Evolutionary conservation across 768 basidiomycete genomes (phyloP).

Genomic region (Lepiota brunneoincarnata): DNA sequence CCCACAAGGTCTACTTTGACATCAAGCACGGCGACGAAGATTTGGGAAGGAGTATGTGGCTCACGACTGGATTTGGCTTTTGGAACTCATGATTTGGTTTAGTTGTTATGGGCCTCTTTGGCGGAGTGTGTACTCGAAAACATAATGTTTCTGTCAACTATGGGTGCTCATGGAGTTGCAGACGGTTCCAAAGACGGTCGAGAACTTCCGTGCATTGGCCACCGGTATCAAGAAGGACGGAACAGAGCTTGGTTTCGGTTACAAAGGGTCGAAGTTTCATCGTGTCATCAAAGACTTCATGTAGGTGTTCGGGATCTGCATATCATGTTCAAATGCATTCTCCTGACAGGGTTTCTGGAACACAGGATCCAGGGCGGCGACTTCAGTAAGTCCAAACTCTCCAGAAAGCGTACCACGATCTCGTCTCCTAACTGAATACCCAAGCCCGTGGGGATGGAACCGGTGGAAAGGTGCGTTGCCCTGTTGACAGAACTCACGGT

Average conservation of each 20-base stretch:
- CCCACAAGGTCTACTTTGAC: conserved; percentile 93
- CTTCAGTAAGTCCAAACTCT: conserved; percentile 66
- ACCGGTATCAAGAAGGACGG: conserved; percentile 83
- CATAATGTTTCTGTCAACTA: background rate
- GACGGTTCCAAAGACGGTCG: conserved; percentile 95
- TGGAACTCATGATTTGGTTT: conserved; percentile 13
- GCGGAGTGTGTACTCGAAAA: conserved; percentile 55
- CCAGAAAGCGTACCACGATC: background rate
- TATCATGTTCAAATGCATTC: background rate
- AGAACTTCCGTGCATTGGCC: conserved; percentile 95
- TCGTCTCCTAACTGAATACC: conserved; percentile 6
- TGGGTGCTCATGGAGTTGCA: conserved; percentile 24
- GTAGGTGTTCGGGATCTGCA: conserved; percentile 34
- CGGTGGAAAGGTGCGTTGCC: conserved; percentile 71
- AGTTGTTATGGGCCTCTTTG: conserved; percentile 90
- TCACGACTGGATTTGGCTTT: conserved; percentile 8
- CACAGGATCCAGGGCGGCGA: conserved; percentile 95
- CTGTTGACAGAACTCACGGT: background rate
- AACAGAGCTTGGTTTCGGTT: conserved; percentile 78
- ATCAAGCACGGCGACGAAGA: conserved; percentile 88
- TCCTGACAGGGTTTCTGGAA: background rate
- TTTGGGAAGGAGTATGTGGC: conserved; percentile 69
- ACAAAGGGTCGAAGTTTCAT: conserved; percentile 96
- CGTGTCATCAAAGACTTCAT: conserved; percentile 94
- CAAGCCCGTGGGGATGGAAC: conserved; percentile 83